Evolutionary conservation across 129 eudicot genomes (phyloP).

Genomic region (Calendula officinalis): DNA sequence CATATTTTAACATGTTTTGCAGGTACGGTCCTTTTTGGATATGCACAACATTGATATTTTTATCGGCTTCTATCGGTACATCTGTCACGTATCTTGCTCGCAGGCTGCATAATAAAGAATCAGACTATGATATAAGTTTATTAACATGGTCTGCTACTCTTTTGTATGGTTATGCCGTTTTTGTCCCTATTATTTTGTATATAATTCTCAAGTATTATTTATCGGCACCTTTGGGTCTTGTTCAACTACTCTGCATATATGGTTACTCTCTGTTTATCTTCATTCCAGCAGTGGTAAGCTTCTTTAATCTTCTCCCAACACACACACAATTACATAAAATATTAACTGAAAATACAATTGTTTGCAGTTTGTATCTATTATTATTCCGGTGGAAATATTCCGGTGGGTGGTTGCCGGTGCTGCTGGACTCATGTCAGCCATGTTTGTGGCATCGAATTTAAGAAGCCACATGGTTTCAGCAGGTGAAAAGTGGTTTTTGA

Average conservation of each 20-base stretch:
- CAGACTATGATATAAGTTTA: constrained; percentile 71
- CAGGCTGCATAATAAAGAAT: constrained; percentile 51
- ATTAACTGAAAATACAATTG: too few relatives aligned
- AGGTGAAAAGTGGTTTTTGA: constrained; percentile 71
- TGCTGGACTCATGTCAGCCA: constrained; percentile 81
- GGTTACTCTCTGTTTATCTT: constrained; percentile 81
- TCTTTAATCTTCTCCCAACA: background rate
- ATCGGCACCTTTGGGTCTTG: constrained; percentile 79
- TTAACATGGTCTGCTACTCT: constrained; percentile 79
- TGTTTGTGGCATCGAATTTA: constrained; percentile 76
- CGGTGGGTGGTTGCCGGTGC: constrained; percentile 83
- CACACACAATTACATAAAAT: background rate
- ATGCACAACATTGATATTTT: constrained; percentile 65
- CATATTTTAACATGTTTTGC: constrained; percentile 6
- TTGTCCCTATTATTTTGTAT: constrained; percentile 66
- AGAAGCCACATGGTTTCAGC: constrained; percentile 60
- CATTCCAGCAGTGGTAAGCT: constrained; percentile 81
- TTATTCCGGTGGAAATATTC: too few relatives aligned
- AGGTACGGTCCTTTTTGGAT: too few relatives aligned
- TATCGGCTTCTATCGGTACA: constrained; percentile 77
- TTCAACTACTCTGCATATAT: constrained; percentile 71
- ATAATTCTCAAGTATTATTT: constrained; percentile 65
- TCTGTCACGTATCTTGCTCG: constrained; percentile 65
- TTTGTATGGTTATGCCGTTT: constrained; percentile 65
- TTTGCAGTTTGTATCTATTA: constrained; percentile 59